Conservation (phyloP, 768 basidiomycete species). For the Trametopsis cervina region DNA sequence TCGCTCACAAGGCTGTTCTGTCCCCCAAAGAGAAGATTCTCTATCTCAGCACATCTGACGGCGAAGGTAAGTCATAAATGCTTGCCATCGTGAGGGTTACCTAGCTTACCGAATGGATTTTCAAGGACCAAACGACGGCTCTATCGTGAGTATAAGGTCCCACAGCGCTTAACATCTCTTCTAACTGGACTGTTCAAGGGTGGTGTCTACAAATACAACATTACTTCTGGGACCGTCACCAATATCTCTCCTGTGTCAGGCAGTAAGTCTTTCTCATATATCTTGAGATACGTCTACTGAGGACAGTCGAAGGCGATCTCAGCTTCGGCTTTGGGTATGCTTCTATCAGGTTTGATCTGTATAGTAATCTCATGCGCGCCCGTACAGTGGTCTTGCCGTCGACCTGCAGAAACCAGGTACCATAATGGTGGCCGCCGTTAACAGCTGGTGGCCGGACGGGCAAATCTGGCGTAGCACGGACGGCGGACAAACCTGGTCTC, state of each 20-base stretch:
- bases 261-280: slow-evolving; percentile 9
- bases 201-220: slow-evolving; percentile 35
- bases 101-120: background rate
- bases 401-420: slow-evolving; percentile 56
- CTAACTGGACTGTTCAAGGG: slow-evolving; percentile 7
- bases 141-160: slow-evolving; percentile 15
- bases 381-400: slow-evolving; percentile 40
- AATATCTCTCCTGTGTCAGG: slow-evolving; percentile 58
- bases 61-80: slow-evolving; percentile 39
- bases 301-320: slow-evolving; percentile 29
- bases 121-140: slow-evolving; percentile 49
- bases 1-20: slow-evolving; percentile 63
- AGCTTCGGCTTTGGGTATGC: slow-evolving; percentile 51
- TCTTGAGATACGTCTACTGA: background rate
- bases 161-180: background rate
- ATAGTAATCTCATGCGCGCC: background rate
- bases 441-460: slow-evolving; percentile 47
- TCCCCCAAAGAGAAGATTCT: slow-evolving; percentile 48
- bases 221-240: slow-evolving; percentile 47
- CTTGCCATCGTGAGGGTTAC: too few species aligned
- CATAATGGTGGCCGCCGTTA: slow-evolving; percentile 59
- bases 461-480: slow-evolving; percentile 58
- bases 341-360: background rate
- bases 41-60: slow-evolving; percentile 56
- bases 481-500: slow-evolving; percentile 51